phyloP scores from a whole-genome alignment of 1,139 yeast genomes.

The Debaryomyces nepalensis region DNA sequence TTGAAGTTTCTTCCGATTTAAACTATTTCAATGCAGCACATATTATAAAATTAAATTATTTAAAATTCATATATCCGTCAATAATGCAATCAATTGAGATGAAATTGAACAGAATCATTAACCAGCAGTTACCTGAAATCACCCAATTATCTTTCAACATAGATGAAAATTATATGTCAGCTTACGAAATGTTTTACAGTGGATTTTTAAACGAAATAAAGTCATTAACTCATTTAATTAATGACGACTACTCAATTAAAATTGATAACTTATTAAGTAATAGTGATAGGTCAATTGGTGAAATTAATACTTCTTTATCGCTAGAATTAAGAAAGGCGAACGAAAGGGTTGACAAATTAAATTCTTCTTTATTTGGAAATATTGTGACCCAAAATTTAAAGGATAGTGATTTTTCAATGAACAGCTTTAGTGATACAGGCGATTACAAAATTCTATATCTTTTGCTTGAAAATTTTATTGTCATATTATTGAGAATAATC shows the following conservation, averaged over 20 bases:
- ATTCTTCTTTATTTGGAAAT: conserved; percentile 37
- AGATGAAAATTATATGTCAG: conserved; percentile 42
- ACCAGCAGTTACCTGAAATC: conserved; percentile 29
- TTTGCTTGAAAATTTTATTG: conserved; percentile 52
- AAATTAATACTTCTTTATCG: conserved; percentile 79
- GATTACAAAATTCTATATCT: conserved; percentile 45
- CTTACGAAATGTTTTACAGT: conserved; percentile 38
- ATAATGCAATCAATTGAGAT: conserved; percentile 24
- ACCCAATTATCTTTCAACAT: conserved; percentile 32
- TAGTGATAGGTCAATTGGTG: conserved; percentile 80
- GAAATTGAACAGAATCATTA: conserved; percentile 27
- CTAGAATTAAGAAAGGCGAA: conserved; percentile 71
- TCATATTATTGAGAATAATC: conserved; percentile 63
- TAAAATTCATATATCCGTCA: conserved; percentile 36
- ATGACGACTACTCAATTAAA: conserved; percentile 50
- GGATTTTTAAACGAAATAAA: conserved; percentile 42
- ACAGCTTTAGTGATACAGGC: conserved; percentile 29
- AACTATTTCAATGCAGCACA: conserved; percentile 23
- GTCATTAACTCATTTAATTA: conserved; percentile 43
- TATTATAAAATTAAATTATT: conserved; percentile 30
- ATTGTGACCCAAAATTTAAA: conserved; percentile 28
- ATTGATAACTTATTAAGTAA: conserved; percentile 69
- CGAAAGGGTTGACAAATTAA: conserved; percentile 67
- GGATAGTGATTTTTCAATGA: conserved; percentile 26
- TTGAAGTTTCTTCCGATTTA: conserved; percentile 15